Conservation (phyloP, 1,284 basidiomycete genomes). For the Hemileccinum hortonii region DNA sequence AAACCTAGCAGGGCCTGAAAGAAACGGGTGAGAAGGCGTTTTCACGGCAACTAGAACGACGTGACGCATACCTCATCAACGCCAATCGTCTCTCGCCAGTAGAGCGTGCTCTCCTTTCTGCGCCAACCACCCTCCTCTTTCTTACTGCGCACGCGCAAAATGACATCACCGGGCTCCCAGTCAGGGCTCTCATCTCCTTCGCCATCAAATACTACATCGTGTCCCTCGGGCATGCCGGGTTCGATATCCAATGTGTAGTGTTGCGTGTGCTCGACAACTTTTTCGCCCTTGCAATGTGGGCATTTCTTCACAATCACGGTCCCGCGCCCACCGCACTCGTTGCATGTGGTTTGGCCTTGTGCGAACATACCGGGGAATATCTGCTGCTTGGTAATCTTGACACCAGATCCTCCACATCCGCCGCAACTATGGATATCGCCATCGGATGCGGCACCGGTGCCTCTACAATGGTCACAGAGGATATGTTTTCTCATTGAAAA, state of each 20-base stretch:
- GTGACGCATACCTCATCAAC: conserved; percentile 77
- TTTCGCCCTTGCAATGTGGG: conserved; percentile 78
- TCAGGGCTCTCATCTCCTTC: conserved; percentile 93
- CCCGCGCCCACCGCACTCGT: conserved; percentile 82
- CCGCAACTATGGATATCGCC: conserved; percentile 81
- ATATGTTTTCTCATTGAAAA: conserved; percentile 88
- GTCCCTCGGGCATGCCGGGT: conserved; percentile 88
- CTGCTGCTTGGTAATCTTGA: conserved; percentile 85
- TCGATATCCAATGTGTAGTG: conserved; percentile 80
- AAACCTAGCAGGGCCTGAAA: conserved; percentile 77
- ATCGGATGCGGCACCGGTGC: conserved; percentile 86
- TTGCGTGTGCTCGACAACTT: conserved; percentile 81
- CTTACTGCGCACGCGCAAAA: conserved; percentile 77
- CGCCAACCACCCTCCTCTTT: conserved; percentile 78
- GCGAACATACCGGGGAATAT: conserved; percentile 95
- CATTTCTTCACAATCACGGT: conserved; percentile 75
- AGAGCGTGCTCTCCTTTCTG: conserved; percentile 84
- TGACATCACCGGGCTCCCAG: conserved; percentile 88
- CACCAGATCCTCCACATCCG: conserved; percentile 80
- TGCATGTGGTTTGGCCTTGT: conserved; percentile 75
- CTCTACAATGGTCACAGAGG: conserved; percentile 91
- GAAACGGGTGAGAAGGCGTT: neutral
- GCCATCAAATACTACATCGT: conserved; percentile 88
- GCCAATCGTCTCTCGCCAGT: conserved; percentile 87
- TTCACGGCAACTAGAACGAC: neutral